Evolutionary conservation across 2,329 filamentous ascomycete species (phyloP).

Genomic region (Helotiales sp.): DNA sequence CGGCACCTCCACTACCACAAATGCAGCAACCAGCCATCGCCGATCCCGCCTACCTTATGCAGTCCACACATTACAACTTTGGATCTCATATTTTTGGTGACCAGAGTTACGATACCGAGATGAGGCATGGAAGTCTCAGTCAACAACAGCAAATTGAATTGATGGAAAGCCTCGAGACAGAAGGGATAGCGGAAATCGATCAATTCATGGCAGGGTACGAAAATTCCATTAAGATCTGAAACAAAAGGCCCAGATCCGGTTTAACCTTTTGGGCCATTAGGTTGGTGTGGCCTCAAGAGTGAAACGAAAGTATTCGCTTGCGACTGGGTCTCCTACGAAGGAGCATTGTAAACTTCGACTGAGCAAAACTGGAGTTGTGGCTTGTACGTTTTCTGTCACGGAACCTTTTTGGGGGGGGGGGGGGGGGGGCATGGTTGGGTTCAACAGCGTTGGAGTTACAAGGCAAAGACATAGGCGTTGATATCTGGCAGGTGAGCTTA

Average conservation of each 20-base stretch:
- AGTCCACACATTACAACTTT: conserved; percentile 39
- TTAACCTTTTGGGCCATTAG: conserved; percentile 30
- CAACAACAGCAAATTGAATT: conserved; percentile 83
- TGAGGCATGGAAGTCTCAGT: conserved; percentile 71
- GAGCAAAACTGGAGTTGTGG: neutral
- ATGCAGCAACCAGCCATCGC: conserved; percentile 30
- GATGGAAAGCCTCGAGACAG: conserved; percentile 78
- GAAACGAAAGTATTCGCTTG: neutral
- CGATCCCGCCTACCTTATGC: conserved; percentile 40
- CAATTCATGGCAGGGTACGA: conserved; percentile 52
- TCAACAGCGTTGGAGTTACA: neutral
- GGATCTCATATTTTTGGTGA: conserved; percentile 45
- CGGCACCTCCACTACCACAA: conserved; percentile 23
- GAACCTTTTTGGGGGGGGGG: neutral
- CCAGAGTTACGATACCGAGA: conserved; percentile 49
- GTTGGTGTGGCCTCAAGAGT: conserved; percentile 29
- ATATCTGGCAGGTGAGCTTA: neutral
- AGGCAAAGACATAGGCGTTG: conserved; percentile 1
- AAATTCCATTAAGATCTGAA: conserved; percentile 36
- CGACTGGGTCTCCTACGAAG: neutral
- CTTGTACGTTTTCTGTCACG: neutral
- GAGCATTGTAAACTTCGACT: neutral
- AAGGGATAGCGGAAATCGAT: conserved; percentile 67
- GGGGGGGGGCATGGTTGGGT: neutral
- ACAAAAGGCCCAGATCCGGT: conserved; percentile 17